Conservation (phyloP, 2,329 filamentous ascomycete genomes). For the Monilinia fructicola region DNA sequence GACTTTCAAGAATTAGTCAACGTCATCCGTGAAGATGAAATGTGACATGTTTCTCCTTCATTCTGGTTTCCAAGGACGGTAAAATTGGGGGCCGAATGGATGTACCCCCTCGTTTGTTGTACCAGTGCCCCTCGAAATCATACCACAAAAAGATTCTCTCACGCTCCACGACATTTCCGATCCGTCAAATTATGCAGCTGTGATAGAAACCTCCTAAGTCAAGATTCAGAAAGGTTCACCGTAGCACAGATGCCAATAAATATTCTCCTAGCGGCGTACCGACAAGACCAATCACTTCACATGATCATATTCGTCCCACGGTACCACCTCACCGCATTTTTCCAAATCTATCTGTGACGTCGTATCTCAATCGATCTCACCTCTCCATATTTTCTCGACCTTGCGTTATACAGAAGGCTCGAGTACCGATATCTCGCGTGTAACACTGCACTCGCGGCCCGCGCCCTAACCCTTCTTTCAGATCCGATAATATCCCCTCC, state of each 20-base stretch:
- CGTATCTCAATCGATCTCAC: slow-evolving; percentile 1
- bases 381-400: slow-evolving; percentile 12
- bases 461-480: slow-evolving; percentile 12
- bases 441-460: slow-evolving; percentile 18
- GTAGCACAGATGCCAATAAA: slow-evolving; percentile 18
- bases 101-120: slow-evolving; percentile 13
- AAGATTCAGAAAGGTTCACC: slow-evolving; percentile 7
- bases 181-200: slow-evolving; percentile 14
- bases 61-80: neutral
- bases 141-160: slow-evolving; percentile 15
- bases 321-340: slow-evolving; percentile 9
- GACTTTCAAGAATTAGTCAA: neutral
- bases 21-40: slow-evolving; percentile 5
- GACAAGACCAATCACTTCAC: slow-evolving; percentile 20
- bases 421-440: slow-evolving; percentile 13
- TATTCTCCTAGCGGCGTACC: slow-evolving; percentile 17
- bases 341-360: slow-evolving; percentile 12
- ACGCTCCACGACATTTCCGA: slow-evolving; percentile 12
- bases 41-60: slow-evolving; percentile 19
- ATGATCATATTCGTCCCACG: slow-evolving; percentile 23
- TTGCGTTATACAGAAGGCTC: neutral
- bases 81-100: slow-evolving; percentile 19
- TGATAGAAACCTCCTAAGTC: slow-evolving; percentile 16
- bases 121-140: slow-evolving; percentile 15
- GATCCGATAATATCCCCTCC: slow-evolving; percentile 8